Conservation (phyloP, 768 basidiomycete species). For the Amanita subjunquillea region DNA sequence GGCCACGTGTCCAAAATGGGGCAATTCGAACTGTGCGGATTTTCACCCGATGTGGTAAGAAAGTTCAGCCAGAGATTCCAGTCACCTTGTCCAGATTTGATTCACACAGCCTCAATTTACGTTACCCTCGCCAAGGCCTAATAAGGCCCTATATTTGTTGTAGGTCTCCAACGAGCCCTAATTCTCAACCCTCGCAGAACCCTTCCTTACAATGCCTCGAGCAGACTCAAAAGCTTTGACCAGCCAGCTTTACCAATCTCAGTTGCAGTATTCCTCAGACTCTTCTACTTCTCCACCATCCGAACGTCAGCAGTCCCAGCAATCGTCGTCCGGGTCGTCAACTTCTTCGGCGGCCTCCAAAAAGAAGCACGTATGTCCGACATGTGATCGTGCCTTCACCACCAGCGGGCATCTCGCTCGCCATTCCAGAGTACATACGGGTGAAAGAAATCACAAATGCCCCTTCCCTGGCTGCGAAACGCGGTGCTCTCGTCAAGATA, state of each 20-base stretch:
- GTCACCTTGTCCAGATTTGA: background rate
- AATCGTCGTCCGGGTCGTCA: slow-evolving; percentile 1
- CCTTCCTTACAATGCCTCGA: slow-evolving; percentile 24
- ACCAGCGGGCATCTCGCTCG: slow-evolving; percentile 85
- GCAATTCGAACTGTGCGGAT: slow-evolving; percentile 5
- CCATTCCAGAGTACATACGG: slow-evolving; percentile 85
- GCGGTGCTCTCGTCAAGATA: slow-evolving; percentile 83
- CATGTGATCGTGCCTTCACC: slow-evolving; percentile 73
- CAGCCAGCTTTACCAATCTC: slow-evolving; percentile 23
- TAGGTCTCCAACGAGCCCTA: slow-evolving; percentile 2
- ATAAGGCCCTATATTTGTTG: slow-evolving; percentile 8
- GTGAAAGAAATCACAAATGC: slow-evolving; percentile 86
- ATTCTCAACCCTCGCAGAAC: slow-evolving; percentile 6
- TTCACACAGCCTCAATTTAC: slow-evolving; percentile 5
- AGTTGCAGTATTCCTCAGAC: slow-evolving; percentile 16
- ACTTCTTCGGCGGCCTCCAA: slow-evolving; percentile 17
- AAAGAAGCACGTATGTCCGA: slow-evolving; percentile 55
- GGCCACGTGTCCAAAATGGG: slow-evolving; percentile 7
- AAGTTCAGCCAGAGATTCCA: slow-evolving; percentile 1
- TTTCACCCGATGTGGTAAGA: slow-evolving; percentile 6
- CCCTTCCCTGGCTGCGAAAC: slow-evolving; percentile 95
- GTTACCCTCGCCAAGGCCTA: slow-evolving; percentile 3
- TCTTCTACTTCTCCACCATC: slow-evolving; percentile 17
- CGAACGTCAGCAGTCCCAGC: background rate
- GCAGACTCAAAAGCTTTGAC: slow-evolving; percentile 19